Conservation (phyloP, 2,329 filamentous ascomycete genomes). For the Talaromyces verruculosus region DNA sequence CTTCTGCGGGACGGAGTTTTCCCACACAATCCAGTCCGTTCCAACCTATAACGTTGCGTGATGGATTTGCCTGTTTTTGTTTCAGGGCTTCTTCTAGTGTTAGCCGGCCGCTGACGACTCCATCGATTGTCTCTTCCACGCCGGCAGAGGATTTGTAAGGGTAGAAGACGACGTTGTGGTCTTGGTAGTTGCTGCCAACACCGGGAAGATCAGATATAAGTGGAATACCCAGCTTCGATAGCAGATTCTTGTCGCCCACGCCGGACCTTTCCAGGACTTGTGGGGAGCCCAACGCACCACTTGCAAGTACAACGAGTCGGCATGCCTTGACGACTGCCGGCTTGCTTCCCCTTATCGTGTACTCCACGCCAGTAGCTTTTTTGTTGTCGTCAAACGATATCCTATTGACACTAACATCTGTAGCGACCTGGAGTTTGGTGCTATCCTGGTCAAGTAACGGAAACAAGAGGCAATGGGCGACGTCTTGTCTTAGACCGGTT, state of each 20-base stretch:
- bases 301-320: slow-evolving; percentile 13
- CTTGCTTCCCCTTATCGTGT: slow-evolving; percentile 24
- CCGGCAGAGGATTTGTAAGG: slow-evolving; percentile 52
- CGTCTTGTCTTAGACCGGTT: slow-evolving; percentile 25
- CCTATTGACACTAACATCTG: slow-evolving; percentile 57
- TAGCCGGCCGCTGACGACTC: slow-evolving; percentile 51
- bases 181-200: slow-evolving; percentile 38
- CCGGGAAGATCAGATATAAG: slow-evolving; percentile 49
- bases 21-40: slow-evolving; percentile 57
- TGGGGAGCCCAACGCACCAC: slow-evolving; percentile 34
- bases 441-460: slow-evolving; percentile 23
- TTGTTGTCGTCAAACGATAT: slow-evolving; percentile 56
- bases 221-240: slow-evolving; percentile 43
- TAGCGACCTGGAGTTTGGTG: slow-evolving; percentile 54
- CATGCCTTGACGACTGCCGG: background rate
- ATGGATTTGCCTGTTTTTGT: slow-evolving; percentile 44
- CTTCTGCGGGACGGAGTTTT: slow-evolving; percentile 60
- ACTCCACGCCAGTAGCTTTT: slow-evolving; percentile 59
- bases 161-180: slow-evolving; percentile 46
- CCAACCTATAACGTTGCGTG: slow-evolving; percentile 52
- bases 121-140: slow-evolving; percentile 55
- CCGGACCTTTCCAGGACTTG: slow-evolving; percentile 53
- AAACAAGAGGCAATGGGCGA: slow-evolving; percentile 24
- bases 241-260: slow-evolving; percentile 42
- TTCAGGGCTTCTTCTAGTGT: slow-evolving; percentile 49